Conservation (phyloP, 768 basidiomycete species). For the Lactarius quietus region DNA sequence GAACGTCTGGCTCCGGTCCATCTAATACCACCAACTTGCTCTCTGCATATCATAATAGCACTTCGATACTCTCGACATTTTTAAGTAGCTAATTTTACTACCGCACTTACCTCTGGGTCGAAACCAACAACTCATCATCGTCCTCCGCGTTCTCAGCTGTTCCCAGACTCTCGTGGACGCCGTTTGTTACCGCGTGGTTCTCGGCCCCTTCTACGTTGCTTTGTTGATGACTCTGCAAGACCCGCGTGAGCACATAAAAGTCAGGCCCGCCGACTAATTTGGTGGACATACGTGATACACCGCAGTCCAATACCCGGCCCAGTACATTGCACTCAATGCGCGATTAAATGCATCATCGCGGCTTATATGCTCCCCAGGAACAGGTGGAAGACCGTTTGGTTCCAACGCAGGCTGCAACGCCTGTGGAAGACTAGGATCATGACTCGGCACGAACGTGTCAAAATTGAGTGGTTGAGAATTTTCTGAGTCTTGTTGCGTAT, state of each 20-base stretch:
- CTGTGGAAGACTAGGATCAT: slow-evolving; percentile 56
- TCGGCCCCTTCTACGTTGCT: slow-evolving; percentile 15
- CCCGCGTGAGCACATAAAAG: not conserved
- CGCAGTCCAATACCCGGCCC: slow-evolving; percentile 86
- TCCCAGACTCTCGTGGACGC: not conserved
- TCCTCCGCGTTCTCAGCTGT: slow-evolving; percentile 21
- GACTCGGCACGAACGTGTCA: slow-evolving; percentile 62
- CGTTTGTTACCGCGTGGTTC: slow-evolving; percentile 1
- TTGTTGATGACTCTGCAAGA: slow-evolving; percentile 11
- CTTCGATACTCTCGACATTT: not conserved
- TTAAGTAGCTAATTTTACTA: not conserved
- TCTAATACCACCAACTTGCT: not conserved
- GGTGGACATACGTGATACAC: slow-evolving; percentile 56
- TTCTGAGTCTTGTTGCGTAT: slow-evolving; percentile 29
- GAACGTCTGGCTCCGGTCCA: not conserved
- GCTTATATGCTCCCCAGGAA: slow-evolving; percentile 42
- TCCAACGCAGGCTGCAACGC: slow-evolving; percentile 24
- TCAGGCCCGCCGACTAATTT: not conserved
- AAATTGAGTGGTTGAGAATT: slow-evolving; percentile 68
- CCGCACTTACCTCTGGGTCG: slow-evolving; percentile 28
- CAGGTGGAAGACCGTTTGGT: slow-evolving; percentile 21
- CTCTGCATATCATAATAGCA: not conserved
- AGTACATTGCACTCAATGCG: slow-evolving; percentile 78
- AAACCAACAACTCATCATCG: slow-evolving; percentile 22
- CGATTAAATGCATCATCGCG: slow-evolving; percentile 76